Evolutionary conservation across 345 rosid species (phyloP).

Genomic region (Cardamine chenopodiifolia): DNA sequence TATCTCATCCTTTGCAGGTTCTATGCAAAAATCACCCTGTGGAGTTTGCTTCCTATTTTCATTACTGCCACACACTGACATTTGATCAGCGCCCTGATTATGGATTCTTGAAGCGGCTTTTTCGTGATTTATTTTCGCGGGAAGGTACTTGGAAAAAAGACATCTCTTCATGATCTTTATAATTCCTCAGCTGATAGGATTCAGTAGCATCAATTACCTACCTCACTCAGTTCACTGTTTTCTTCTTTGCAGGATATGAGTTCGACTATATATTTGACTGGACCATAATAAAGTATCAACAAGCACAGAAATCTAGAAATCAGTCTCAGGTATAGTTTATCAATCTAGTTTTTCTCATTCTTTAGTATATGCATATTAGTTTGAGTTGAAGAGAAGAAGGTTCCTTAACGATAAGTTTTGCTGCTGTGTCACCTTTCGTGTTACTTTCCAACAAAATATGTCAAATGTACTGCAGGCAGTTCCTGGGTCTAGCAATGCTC

Average conservation of each 20-base stretch:
- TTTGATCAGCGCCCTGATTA: conserved; percentile 94
- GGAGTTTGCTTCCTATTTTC: conserved; percentile 89
- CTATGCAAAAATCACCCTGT: conserved; percentile 79
- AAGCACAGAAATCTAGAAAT: conserved; percentile 66
- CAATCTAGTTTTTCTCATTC: neutral
- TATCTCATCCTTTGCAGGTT: conserved; percentile 50
- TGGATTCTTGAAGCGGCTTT: conserved; percentile 87
- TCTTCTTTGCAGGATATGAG: conserved; percentile 63
- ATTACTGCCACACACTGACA: conserved; percentile 83
- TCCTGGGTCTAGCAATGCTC: conserved; percentile 69
- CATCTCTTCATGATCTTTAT: neutral
- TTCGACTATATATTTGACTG: conserved; percentile 91
- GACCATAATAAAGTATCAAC: conserved; percentile 92
- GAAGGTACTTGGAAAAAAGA: conserved; percentile 57
- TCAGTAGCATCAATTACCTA: neutral
- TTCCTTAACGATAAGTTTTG: neutral
- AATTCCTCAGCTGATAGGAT: neutral
- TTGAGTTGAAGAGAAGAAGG: neutral
- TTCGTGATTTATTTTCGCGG: conserved; percentile 77
- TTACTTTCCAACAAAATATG: conserved; percentile 23
- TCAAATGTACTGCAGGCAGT: conserved; percentile 53
- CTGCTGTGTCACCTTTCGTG: neutral
- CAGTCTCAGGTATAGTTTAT: conserved; percentile 52
- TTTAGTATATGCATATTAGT: neutral
- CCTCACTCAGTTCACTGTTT: conserved; percentile 1